Evolutionary conservation across 495 filamentous ascomycete genomes (phyloP).

Genomic region (Talaromyces thailandensis): DNA sequence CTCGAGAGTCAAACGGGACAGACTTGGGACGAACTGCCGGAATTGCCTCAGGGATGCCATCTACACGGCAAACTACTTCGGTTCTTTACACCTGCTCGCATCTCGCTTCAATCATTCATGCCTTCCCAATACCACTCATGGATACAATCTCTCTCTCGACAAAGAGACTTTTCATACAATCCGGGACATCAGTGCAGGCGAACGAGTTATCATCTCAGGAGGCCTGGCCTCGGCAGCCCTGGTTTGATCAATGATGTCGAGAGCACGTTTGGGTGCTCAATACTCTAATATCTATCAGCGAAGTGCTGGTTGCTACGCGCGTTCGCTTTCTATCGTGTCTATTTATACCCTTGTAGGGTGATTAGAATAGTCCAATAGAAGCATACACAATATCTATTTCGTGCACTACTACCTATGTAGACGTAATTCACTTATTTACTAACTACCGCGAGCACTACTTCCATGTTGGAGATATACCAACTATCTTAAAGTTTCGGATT

Average conservation of each 20-base stretch:
- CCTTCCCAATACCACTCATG: neutral
- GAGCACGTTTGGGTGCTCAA: neutral
- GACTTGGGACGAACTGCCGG: neutral
- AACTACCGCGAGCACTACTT: neutral
- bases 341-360: neutral
- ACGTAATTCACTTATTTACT: neutral
- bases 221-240: neutral
- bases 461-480: neutral
- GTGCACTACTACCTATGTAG: no score
- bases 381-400: neutral
- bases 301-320: neutral
- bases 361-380: neutral
- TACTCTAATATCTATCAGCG: neutral
- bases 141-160: neutral
- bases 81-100: neutral
- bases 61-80: neutral
- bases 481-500: neutral
- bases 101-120: constrained; percentile 4
- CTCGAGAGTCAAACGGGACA: neutral
- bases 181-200: neutral
- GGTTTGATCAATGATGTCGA: neutral
- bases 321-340: neutral
- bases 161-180: neutral
- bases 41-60: neutral
- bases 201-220: neutral